Evolutionary conservation across 108 stramenopile genomes (phyloP).

Genomic region (Epithemia pelagica): DNA sequence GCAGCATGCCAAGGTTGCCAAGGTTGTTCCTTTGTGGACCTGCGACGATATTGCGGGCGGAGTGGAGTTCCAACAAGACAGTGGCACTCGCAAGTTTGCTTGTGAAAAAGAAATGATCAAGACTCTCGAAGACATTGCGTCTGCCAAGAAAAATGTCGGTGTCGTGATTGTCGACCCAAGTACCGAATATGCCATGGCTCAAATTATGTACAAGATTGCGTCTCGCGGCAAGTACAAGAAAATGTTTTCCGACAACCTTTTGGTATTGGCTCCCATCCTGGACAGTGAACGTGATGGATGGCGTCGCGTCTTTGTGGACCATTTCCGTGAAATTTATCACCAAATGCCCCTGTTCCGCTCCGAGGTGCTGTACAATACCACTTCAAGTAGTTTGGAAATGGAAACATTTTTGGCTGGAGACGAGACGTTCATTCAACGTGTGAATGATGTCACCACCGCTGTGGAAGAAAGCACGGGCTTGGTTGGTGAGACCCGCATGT

Average conservation of each 20-base stretch:
- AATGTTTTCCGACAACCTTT: conserved; percentile 1
- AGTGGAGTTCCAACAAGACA: neutral
- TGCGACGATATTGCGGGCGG: conserved; percentile 8
- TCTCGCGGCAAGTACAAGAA: neutral
- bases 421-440: conserved; percentile 8
- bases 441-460: neutral
- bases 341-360: conserved; percentile 21
- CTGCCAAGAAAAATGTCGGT: conserved; percentile 14
- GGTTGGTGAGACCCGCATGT: conserved; percentile 11
- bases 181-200: conserved; percentile 15
- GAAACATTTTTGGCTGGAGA: conserved; percentile 12
- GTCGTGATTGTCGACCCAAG: conserved; percentile 26
- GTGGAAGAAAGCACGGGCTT: conserved; percentile 6
- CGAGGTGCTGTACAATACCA: conserved; percentile 21
- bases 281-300: conserved; percentile 9
- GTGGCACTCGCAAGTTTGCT: conserved; percentile 5
- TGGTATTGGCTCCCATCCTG: conserved; percentile 4
- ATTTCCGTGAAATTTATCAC: conserved; percentile 20
- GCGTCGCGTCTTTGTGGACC: conserved; percentile 22
- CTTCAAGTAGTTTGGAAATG: conserved; percentile 21
- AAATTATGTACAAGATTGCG: conserved; percentile 25
- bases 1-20: neutral
- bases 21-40: conserved; percentile 4
- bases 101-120: conserved; percentile 28
- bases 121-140: neutral